Base-by-base conservation (phyloP, 495 filamentous ascomycete genomes). In the Symbiotaphrina buchneri region DNA sequence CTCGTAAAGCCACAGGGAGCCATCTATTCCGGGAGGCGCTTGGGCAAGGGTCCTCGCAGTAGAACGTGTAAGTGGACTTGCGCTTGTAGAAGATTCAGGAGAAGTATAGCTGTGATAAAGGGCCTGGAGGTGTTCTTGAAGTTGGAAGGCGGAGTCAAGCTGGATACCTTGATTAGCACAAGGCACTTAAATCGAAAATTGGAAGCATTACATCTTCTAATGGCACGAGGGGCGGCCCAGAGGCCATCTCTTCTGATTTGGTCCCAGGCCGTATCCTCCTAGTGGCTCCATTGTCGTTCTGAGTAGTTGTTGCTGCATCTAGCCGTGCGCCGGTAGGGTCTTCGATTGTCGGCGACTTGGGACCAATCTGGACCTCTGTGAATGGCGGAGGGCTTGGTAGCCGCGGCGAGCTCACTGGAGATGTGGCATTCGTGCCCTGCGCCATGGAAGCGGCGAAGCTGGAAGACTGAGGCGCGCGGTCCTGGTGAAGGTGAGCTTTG, bases 91-190 rank as follows among this genome's bases (percentile, higher is more conserved):
- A 26, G 63, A 56, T 33, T 59, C 49, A 34, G 68, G 59, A 39
- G 68, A 65, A 1, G 80, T 90, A 53, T 76, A 74, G 42, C 70
- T 53, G 48, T 78, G 65, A 53, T 93, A 76, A 7, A 95, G 68
- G 10, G 90, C 77, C 52, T 85, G 83, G 28, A 97, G 69, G 47
- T 97, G 90, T 56, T 97, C 87, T 49, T 93, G 87, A n/a, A 94
- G 71, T 49, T 91, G 87, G 46, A 97, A 97, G 33, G 87, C 75
- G 6, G 83, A 92, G 46, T 95, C 83, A 46, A 97, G 74, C 68
- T 84, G 18, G 8, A 7, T 8, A 10, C 14, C 8, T 30, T 8
- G 7, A 7, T 7, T n/a, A n/a, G n/a, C n/a, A n/a, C n/a, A n/a
- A n/a, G n/a, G n/a, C n/a, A n/a, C n/a, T n/a, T 17, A 7, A 30